A percentile compares a stretch with the other conserved stretches of the same genome.
Conservation (phyloP, 1,284 basidiomycete species). For the Austropuccinia psidii region DNA sequence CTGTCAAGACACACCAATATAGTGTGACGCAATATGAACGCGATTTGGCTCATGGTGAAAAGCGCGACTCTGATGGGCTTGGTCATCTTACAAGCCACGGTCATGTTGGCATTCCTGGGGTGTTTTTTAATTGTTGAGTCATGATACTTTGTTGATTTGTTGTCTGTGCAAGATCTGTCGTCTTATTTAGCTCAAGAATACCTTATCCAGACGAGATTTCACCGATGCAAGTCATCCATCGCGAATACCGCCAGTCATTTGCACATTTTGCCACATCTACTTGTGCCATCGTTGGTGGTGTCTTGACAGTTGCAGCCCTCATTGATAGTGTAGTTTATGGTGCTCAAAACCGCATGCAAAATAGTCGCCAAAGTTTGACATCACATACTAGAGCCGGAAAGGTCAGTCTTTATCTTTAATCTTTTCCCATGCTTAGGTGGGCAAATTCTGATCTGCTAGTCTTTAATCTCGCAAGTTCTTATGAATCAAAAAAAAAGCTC, state of each 20-base stretch:
- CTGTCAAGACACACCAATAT: conserved; percentile 71
- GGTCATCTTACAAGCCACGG: conserved; percentile 64
- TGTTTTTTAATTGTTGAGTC: conserved; percentile 39
- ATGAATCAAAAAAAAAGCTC: no score
- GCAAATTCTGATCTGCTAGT: no score
- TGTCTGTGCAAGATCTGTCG: no score
- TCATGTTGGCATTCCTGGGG: conserved; percentile 56
- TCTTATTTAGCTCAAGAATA: no score
- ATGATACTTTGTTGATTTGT: no score
- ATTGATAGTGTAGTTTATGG: conserved; percentile 76
- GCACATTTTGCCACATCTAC: conserved; percentile 97
- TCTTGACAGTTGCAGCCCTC: conserved; percentile 88
- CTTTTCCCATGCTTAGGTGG: no score
- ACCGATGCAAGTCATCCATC: conserved; percentile 84
- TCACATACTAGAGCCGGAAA: conserved; percentile 30
- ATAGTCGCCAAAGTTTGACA: neutral
- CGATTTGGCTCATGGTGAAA: conserved; percentile 55
- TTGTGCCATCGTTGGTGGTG: conserved; percentile 94
- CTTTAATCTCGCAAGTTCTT: no score
- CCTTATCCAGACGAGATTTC: conserved; percentile 64
- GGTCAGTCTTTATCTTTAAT: neutral
- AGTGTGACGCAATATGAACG: conserved; percentile 93
- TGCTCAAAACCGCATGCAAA: conserved; percentile 37
- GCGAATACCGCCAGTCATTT: conserved; percentile 84
- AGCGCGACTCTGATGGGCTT: conserved; percentile 40